Conservation (phyloP, 2,329 filamentous ascomycete genomes). For the Podosphaera aphanis region DNA sequence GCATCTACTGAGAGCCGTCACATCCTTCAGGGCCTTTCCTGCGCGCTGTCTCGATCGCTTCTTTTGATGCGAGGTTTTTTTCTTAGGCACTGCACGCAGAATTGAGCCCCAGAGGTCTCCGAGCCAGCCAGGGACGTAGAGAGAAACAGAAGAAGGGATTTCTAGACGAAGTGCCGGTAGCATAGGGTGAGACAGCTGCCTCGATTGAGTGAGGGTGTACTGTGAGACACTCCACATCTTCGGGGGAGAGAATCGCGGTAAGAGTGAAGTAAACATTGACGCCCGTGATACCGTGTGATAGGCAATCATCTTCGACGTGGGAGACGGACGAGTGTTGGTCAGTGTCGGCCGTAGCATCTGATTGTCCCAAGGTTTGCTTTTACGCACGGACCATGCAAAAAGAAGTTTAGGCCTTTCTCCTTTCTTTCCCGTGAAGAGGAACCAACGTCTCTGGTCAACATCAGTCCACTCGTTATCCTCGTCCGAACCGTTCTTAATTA, state of each 20-base stretch:
- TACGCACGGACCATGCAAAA: no score
- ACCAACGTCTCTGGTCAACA: no score
- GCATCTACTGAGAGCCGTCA: constrained; percentile 68
- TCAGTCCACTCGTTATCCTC: no score
- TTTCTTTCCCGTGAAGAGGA: no score
- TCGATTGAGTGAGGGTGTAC: constrained; percentile 22
- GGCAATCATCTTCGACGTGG: constrained; percentile 21
- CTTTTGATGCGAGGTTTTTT: constrained; percentile 94
- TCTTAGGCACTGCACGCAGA: constrained; percentile 83
- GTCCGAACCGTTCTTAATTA: no score
- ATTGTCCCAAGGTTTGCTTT: no score
- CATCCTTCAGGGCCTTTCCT: constrained; percentile 81
- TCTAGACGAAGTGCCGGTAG: constrained; percentile 32
- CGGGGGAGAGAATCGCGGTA: constrained; percentile 28
- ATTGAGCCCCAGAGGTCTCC: constrained; percentile 82
- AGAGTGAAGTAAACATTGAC: constrained; percentile 24
- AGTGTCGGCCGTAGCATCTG: no score
- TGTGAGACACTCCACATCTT: constrained; percentile 20
- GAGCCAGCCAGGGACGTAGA: constrained; percentile 44
- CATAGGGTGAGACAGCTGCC: constrained; percentile 23
- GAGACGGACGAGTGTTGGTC: no score
- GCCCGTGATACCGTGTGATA: constrained; percentile 18
- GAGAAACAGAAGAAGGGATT: constrained; percentile 32
- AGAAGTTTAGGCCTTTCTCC: no score
- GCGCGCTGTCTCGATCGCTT: constrained; percentile 85